Evolutionary conservation across 768 basidiomycete species (phyloP).

Genomic region (Suillus subluteus): DNA sequence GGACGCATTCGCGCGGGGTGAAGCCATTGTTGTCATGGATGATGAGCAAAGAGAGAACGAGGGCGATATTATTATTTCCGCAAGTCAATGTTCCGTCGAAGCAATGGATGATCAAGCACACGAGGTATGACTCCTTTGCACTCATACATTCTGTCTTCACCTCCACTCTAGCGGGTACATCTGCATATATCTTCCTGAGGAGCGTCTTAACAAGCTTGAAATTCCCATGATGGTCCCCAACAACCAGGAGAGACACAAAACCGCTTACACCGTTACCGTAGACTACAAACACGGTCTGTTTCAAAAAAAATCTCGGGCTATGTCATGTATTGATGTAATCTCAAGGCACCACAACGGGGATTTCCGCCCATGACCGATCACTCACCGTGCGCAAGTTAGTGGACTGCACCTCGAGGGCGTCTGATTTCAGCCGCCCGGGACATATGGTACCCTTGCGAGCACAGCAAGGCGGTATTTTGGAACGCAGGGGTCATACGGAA

Average conservation of each 20-base stretch:
- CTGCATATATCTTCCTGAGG: conserved; percentile 79
- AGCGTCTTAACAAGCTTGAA: conserved; percentile 73
- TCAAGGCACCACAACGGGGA: conserved; percentile 90
- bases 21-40: conserved; percentile 97
- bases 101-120: conserved; percentile 98
- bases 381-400: conserved; percentile 76
- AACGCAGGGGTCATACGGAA: conserved; percentile 92
- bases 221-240: conserved; percentile 92
- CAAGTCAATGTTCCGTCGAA: conserved; percentile 81
- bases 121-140: conserved; percentile 61
- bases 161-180: conserved; percentile 77
- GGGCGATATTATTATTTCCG: conserved; percentile 93
- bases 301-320: background rate
- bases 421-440: conserved; percentile 89
- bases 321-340: background rate
- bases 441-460: conserved; percentile 95
- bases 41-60: conserved; percentile 96
- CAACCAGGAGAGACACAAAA: conserved; percentile 89
- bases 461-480: conserved; percentile 80
- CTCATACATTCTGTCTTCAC: conserved; percentile 10
- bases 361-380: conserved; percentile 96
- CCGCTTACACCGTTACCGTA: conserved; percentile 94
- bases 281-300: conserved; percentile 83
- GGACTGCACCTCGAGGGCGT: conserved; percentile 51
- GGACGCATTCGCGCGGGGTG: conserved; percentile 73